Conservation (phyloP, 805 yeast species). For the Ogataea dorogensis region DNA sequence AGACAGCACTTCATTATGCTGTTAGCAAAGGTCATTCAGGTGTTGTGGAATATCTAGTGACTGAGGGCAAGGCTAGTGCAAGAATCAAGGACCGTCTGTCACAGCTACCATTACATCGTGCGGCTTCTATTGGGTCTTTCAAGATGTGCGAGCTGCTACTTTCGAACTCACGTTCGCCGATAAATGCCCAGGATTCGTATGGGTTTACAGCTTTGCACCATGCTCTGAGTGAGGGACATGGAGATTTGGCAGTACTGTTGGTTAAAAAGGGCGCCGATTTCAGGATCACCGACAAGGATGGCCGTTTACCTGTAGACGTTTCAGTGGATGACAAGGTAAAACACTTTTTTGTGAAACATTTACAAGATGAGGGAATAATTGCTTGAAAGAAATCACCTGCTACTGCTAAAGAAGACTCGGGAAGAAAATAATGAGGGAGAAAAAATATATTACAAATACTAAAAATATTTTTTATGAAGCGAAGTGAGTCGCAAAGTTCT, state of each 20-base stretch:
- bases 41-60: slow-evolving; percentile 53
- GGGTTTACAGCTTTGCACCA: slow-evolving; percentile 91
- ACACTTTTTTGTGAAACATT: slow-evolving; percentile 34
- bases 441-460: slow-evolving; percentile 3
- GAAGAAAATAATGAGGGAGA: not conserved
- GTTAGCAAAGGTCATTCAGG: slow-evolving; percentile 62
- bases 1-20: slow-evolving; percentile 75
- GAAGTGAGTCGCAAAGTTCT: slow-evolving; percentile 14
- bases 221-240: slow-evolving; percentile 88
- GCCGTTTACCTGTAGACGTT: slow-evolving; percentile 52
- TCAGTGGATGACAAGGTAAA: slow-evolving; percentile 53
- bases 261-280: slow-evolving; percentile 69
- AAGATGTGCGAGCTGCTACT: slow-evolving; percentile 56
- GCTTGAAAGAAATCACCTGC: too few relatives aligned
- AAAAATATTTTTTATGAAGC: slow-evolving; percentile 14
- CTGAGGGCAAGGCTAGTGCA: slow-evolving; percentile 55
- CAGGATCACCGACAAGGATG: slow-evolving; percentile 46
- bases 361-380: slow-evolving; percentile 24
- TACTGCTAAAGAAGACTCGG: slow-evolving; percentile 4
- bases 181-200: slow-evolving; percentile 63
- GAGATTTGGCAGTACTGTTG: slow-evolving; percentile 65
- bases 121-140: slow-evolving; percentile 72
- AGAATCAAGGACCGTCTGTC: slow-evolving; percentile 65
- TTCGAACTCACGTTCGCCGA: slow-evolving; percentile 52
- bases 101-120: slow-evolving; percentile 73